Conservation (phyloP, 441 rosid species). For the Jatropha podagrica region DNA sequence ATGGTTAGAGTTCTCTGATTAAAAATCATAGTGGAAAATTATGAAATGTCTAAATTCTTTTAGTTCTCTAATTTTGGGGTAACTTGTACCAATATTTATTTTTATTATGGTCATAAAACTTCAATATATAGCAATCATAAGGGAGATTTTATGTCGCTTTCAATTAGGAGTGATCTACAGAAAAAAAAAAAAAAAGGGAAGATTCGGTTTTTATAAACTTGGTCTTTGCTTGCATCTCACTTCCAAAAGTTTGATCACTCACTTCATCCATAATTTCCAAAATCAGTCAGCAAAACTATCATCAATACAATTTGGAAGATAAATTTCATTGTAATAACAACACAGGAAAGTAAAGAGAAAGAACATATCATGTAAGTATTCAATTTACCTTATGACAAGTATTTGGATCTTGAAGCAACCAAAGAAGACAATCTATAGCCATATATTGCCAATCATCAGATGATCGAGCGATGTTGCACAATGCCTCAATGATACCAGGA, state of each 20-base stretch:
- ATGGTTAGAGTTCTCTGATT: neutral
- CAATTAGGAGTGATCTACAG: too few species aligned
- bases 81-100: neutral
- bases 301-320: neutral
- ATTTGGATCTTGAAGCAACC: slow-evolving; percentile 90
- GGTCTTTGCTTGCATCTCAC: too few species aligned
- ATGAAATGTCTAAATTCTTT: neutral
- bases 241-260: neutral
- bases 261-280: neutral
- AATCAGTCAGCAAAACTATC: neutral
- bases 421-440: slow-evolving; percentile 95
- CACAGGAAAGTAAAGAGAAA: slow-evolving; percentile 2
- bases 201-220: too few species aligned
- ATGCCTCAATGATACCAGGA: slow-evolving; percentile 77
- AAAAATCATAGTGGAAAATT: neutral
- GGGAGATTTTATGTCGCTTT: too few species aligned
- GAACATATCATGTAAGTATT: neutral
- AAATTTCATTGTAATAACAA: neutral
- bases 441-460: slow-evolving; percentile 98
- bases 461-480: slow-evolving; percentile 85
- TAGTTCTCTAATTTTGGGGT: neutral
- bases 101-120: too few species aligned
- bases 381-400: slow-evolving; percentile 68
- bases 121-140: neutral
- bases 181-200: too few species aligned